Evolutionary conservation across 768 basidiomycete species (phyloP).

Genomic region (Lyophyllum decastes): DNA sequence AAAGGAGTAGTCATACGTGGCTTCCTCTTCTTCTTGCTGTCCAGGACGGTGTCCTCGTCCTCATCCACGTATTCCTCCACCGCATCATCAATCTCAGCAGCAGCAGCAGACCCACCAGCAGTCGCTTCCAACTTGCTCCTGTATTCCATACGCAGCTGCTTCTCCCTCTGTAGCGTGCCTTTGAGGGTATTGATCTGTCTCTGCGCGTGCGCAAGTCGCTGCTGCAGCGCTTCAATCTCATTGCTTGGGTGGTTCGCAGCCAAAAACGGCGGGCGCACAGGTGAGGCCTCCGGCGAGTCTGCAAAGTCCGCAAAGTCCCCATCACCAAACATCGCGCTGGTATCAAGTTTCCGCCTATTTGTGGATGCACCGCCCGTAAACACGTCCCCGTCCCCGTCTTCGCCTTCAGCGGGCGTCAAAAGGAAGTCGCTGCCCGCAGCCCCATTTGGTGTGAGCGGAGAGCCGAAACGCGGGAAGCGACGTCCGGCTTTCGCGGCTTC

Average conservation of each 20-base stretch:
- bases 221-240: constrained; percentile 81
- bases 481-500: constrained; percentile 69
- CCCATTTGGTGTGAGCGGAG: constrained; percentile 72
- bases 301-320: constrained; percentile 46
- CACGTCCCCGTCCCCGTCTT: constrained; percentile 63
- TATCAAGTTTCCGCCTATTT: constrained; percentile 56
- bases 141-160: constrained; percentile 75
- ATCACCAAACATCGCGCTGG: constrained; percentile 35
- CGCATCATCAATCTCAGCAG: constrained; percentile 48
- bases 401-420: constrained; percentile 51
- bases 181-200: constrained; percentile 83
- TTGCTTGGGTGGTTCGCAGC: constrained; percentile 75
- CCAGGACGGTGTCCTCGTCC: constrained; percentile 46
- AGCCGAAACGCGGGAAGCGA: constrained; percentile 64
- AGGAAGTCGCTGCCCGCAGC: constrained; percentile 44
- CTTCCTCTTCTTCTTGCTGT: constrained; percentile 32
- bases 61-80: constrained; percentile 38
- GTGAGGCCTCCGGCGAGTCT: constrained; percentile 66
- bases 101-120: constrained; percentile 32
- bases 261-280: constrained; percentile 53
- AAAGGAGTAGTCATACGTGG: constrained; percentile 52
- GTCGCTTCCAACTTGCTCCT: constrained; percentile 54
- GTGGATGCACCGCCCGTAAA: constrained; percentile 69
- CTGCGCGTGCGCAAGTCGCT: constrained; percentile 83
- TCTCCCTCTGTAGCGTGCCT: constrained; percentile 78